Conservation (phyloP, 495 filamentous ascomycete species). For the Hyaloscypha finlandica region DNA sequence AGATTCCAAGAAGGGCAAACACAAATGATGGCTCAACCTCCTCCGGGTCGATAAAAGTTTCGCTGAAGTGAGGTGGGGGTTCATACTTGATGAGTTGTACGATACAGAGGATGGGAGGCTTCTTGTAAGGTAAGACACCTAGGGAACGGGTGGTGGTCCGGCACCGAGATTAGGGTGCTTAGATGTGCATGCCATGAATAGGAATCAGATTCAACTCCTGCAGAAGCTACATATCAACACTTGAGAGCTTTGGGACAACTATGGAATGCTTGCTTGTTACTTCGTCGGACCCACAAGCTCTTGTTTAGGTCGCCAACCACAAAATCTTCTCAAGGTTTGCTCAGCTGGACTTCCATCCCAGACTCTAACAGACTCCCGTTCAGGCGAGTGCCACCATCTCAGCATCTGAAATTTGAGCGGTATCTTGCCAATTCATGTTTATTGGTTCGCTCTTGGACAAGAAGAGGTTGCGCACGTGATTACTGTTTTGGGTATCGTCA, state of each 20-base stretch:
- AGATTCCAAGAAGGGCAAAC: conserved; percentile 95
- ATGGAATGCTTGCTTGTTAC: not conserved
- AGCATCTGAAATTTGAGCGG: too few species aligned
- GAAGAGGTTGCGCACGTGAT: too few species aligned
- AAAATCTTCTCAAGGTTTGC: too few species aligned
- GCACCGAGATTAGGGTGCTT: not conserved
- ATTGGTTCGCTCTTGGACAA: too few species aligned
- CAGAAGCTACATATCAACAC: not conserved
- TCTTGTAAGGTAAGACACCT: conserved; percentile 21
- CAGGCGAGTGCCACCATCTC: too few species aligned
- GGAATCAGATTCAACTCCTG: conserved; percentile 14
- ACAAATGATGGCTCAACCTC: conserved; percentile 61
- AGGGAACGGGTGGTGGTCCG: not conserved
- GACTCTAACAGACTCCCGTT: too few species aligned
- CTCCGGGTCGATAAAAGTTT: conserved; percentile 26
- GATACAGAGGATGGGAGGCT: conserved; percentile 9
- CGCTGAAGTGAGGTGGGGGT: not conserved
- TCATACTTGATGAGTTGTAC: not conserved
- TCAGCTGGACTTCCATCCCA: too few species aligned
- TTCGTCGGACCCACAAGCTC: too few species aligned
- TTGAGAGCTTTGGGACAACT: not conserved
- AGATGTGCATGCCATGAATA: conserved; percentile 4
- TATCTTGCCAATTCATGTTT: too few species aligned
- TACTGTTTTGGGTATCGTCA: too few species aligned
- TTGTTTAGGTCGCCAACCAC: too few species aligned